A percentile compares a stretch with the other conserved stretches of the same genome.
Conservation (phyloP, 2,329 filamentous ascomycete genomes). For the Cladophialophora yegresii region DNA sequence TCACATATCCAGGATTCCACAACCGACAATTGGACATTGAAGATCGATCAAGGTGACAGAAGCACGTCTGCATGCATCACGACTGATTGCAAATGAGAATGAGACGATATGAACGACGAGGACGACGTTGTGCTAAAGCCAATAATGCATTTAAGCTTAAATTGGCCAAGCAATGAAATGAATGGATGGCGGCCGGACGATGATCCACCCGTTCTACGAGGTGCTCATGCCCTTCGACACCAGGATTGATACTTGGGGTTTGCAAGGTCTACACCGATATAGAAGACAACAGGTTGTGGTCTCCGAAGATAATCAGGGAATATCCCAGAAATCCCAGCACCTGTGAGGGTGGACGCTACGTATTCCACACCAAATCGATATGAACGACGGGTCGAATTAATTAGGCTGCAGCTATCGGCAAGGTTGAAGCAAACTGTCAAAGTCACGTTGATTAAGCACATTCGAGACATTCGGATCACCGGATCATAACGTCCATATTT, state of each 20-base stretch:
- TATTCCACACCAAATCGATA: neutral
- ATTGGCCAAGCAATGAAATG: neutral
- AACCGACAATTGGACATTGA: neutral
- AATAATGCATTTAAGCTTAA: neutral
- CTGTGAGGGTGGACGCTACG: neutral
- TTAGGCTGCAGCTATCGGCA: neutral
- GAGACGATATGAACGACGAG: neutral
- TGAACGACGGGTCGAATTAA: neutral
- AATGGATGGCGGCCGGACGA: neutral
- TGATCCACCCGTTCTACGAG: neutral
- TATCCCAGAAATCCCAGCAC: neutral
- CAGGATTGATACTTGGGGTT: neutral
- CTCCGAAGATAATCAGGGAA: neutral
- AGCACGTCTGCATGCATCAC: neutral
- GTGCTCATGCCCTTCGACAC: neutral
- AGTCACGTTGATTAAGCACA: neutral
- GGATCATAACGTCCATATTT: conserved; percentile 30
- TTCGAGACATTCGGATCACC: neutral
- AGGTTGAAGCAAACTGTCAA: neutral
- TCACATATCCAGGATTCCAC: neutral
- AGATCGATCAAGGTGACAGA: neutral
- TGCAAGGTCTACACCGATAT: neutral
- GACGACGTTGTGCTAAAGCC: conserved; percentile 1
- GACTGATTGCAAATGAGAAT: neutral
- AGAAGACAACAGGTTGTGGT: neutral